phyloP scores from a whole-genome alignment of 2,329 filamentous ascomycete genomes.

The Dothistroma septosporum region DNA sequence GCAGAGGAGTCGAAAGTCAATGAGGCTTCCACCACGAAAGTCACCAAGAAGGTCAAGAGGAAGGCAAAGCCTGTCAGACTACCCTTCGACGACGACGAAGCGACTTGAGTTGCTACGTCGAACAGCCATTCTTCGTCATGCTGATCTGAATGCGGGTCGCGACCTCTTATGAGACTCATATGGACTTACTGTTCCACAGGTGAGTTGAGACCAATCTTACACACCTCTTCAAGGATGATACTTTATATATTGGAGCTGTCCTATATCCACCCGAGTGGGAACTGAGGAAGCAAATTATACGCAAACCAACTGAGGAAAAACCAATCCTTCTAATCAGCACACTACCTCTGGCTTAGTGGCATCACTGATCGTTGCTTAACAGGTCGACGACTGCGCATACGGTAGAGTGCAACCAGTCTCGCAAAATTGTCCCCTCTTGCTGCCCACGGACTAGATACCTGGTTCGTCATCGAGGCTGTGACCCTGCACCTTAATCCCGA shows the following conservation, averaged over 20 bases:
- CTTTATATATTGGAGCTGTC: slow-evolving; percentile 33
- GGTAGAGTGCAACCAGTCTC: no score
- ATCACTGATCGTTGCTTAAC: not conserved
- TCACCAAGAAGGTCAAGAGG: slow-evolving; percentile 33
- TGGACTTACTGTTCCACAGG: not conserved
- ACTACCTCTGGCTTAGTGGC: slow-evolving; percentile 1
- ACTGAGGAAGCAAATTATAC: slow-evolving; percentile 28
- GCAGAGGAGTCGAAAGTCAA: slow-evolving; percentile 8
- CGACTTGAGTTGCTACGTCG: slow-evolving; percentile 6
- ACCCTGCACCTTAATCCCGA: no score
- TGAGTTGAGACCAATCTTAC: not conserved
- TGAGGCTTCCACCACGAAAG: slow-evolving; percentile 13
- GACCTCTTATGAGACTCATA: not conserved
- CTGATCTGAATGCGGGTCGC: not conserved
- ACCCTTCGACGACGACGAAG: slow-evolving; percentile 34
- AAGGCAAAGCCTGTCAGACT: slow-evolving; percentile 36
- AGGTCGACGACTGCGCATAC: no score
- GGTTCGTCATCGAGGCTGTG: no score
- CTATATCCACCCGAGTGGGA: slow-evolving; percentile 14
- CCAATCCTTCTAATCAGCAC: not conserved
- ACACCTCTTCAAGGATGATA: slow-evolving; percentile 15
- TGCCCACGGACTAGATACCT: no score
- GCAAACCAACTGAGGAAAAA: slow-evolving; percentile 15
- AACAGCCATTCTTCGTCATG: not conserved
- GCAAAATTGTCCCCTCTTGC: no score